These are phyloP conservation scores for Kodamaea sagamina DNA, from an alignment of 805 yeast species.

Conservation along the genomic window DNA sequence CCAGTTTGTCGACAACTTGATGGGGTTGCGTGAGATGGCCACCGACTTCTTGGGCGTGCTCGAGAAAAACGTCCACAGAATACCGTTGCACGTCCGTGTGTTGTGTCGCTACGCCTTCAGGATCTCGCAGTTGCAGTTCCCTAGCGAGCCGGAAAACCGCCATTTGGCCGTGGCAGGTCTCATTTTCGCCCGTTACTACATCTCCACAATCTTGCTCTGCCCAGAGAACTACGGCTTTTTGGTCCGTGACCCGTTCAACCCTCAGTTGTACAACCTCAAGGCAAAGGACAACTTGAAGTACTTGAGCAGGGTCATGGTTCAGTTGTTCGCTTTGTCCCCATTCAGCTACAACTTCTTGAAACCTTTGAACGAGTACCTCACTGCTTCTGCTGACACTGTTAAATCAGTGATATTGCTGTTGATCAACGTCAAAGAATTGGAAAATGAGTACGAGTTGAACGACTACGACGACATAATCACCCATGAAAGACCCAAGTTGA, in stretches of 20 bases:
- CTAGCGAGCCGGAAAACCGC: conserved; percentile 59
- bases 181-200: conserved; percentile 55
- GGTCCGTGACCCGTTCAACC: conserved; percentile 28
- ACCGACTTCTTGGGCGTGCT: conserved; percentile 60
- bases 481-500: conserved; percentile 47
- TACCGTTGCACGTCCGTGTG: conserved; percentile 40
- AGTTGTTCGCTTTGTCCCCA: conserved; percentile 66
- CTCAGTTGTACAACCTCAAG: conserved; percentile 19
- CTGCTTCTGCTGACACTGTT: conserved; percentile 49
- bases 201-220: conserved; percentile 44
- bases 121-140: conserved; percentile 49
- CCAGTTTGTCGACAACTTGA: conserved; percentile 71
- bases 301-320: conserved; percentile 60
- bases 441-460: conserved; percentile 58
- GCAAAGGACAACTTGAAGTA: conserved; percentile 54
- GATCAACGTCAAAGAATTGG: conserved; percentile 58
- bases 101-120: conserved; percentile 36
- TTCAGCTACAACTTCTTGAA: conserved; percentile 73
- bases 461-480: conserved; percentile 67
- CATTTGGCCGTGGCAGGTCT: conserved; percentile 70
- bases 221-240: conserved; percentile 63
- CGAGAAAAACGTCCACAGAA: conserved; percentile 38
- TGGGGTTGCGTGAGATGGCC: conserved; percentile 68
- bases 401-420: conserved; percentile 47
- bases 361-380: conserved; percentile 75